Evolutionary conservation across 257 asterid genomes (phyloP).

Genomic region (Nicotiana sylvestris): DNA sequence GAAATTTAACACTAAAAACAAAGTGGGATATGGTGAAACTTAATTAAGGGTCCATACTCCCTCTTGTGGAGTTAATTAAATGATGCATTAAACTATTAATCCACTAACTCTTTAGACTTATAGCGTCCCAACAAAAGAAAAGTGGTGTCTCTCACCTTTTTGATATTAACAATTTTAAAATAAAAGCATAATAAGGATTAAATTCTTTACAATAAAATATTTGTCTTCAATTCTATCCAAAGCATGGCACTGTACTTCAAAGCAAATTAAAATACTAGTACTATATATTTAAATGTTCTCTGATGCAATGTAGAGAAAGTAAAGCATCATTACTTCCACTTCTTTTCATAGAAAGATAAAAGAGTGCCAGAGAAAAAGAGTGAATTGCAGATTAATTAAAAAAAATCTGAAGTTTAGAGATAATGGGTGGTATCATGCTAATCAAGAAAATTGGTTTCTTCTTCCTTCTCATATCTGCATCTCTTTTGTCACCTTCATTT

Average conservation of each 20-base stretch:
- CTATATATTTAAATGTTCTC: not conserved
- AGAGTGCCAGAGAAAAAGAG: constrained; percentile 23
- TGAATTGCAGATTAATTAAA: constrained; percentile 17
- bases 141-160: constrained; percentile 56
- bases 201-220: constrained; percentile 34
- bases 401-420: constrained; percentile 15
- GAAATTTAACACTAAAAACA: not conserved
- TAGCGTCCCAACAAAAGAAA: constrained; percentile 77
- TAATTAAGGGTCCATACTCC: constrained; percentile 13
- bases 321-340: constrained; percentile 14
- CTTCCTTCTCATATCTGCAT: constrained; percentile 60
- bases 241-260: constrained; percentile 8
- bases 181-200: constrained; percentile 25
- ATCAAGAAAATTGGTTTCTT: constrained; percentile 50
- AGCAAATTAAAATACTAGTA: constrained; percentile 10
- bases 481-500: constrained; percentile 50
- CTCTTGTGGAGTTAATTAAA: constrained; percentile 5
- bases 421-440: constrained; percentile 27
- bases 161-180: constrained; percentile 27
- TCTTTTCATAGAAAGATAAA: constrained; percentile 19
- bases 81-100: constrained; percentile 21
- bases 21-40: not conserved
- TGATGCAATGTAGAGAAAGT: constrained; percentile 26
- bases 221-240: constrained; percentile 24
- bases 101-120: constrained; percentile 61